Base-by-base conservation (phyloP, 2,329 filamentous ascomycete species). In the Xenoacremonium recifei region DNA sequence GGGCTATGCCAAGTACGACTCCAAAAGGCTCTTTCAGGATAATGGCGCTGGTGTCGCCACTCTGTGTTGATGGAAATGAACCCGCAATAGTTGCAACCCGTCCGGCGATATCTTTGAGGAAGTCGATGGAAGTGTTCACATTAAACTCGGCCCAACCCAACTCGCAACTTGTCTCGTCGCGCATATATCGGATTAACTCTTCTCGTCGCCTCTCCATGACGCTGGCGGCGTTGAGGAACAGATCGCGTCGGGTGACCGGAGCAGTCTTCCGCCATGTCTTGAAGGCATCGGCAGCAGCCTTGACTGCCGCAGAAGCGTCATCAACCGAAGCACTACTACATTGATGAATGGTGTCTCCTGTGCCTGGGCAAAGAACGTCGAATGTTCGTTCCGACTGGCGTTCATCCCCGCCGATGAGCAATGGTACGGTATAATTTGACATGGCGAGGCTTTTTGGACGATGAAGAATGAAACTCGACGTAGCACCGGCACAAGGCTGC, bases 11-110 rank as follows among this genome's bases (percentile, higher is more conserved):
- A 21, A 95, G 68, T 13, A 91, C 75, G 6, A 93, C 88, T 2
- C 89, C 89, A 54, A 80, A 89, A 0, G 89, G 88, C 64, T 91
- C 86, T 59, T 82, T 84, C 49, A 84, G 66, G 4, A 95, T 68
- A 51, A 93, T 70, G 0, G 82, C 87, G 17, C 47, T 71, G 19
- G 58, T 53, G 21, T 52, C 47, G 3, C 63, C 53, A 21, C 66
- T 59, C 21, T 44, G 46, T 3, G 61, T 54, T 7, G 53, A 35
- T 9, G 71, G 66, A 20, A 72, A 64, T 6, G 57, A 60, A 5
- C 68, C 72, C 42, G 61, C 54, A 9, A 72, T 37, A 10, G 62
- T 60, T 10, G 58, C 51, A 17, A 76, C 65, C 12, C 69, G 62
- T 3, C 69, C 71, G 2, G 70, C 73, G 20, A 70, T 58, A 41